Evolutionary conservation across 208 protist species (phyloP).

Genomic region (Phytomonas francai): DNA sequence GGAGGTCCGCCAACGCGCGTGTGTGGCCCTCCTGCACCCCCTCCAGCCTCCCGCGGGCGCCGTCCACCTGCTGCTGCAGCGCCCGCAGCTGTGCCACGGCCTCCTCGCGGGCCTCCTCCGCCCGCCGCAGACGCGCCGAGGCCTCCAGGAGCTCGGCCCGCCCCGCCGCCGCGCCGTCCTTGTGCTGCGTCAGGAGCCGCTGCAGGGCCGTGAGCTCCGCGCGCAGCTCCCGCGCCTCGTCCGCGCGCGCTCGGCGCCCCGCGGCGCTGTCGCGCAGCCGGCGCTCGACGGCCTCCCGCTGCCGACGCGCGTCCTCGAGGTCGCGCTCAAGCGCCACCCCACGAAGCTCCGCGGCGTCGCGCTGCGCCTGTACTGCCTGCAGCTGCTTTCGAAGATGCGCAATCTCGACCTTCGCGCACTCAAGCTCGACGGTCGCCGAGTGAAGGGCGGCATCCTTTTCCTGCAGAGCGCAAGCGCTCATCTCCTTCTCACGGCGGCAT

Average conservation of each 20-base stretch:
- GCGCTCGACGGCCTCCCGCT: constrained; percentile 6
- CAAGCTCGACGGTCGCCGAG: too few relatives aligned
- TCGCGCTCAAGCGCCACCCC: constrained; percentile 11
- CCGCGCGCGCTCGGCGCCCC: constrained; percentile 39
- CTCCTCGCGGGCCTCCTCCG: constrained; percentile 15
- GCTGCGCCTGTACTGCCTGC: constrained; percentile 11
- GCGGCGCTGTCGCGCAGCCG: constrained; percentile 32
- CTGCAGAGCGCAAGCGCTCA: too few relatives aligned
- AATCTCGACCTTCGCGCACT: constrained; percentile 4
- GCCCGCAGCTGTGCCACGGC: constrained; percentile 17
- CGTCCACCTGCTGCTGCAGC: constrained; percentile 27
- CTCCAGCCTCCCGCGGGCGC: constrained; percentile 25
- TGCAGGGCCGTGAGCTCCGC: constrained; percentile 48
- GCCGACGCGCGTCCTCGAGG: constrained; percentile 8
- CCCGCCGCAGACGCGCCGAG: constrained; percentile 14
- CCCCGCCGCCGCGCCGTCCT: constrained; percentile 16
- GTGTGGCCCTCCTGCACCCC: constrained; percentile 22
- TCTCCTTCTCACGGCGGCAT: too few relatives aligned
- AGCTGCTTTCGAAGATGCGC: constrained; percentile 16
- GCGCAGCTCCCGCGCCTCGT: constrained; percentile 54
- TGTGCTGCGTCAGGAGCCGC: constrained; percentile 28
- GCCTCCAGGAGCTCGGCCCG: constrained; percentile 16
- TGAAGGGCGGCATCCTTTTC: too few relatives aligned
- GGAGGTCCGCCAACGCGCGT: constrained; percentile 17
- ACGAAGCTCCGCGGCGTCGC: constrained; percentile 5